Base-by-base conservation (phyloP, 2,329 filamentous ascomycete genomes). In the Fusarium verrucosum region DNA sequence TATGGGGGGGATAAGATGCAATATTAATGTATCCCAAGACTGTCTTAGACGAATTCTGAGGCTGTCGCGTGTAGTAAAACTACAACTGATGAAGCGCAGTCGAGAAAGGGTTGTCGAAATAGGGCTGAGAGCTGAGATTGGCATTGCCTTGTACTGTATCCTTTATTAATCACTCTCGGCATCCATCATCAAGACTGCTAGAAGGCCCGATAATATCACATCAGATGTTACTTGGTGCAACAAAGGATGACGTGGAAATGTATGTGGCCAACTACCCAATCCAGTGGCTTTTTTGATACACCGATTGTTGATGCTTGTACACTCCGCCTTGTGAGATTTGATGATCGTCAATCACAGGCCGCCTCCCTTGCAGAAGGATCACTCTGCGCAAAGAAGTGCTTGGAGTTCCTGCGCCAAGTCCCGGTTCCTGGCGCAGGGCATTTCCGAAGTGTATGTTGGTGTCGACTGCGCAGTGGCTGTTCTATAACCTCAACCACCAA, bases 401-500 rank as follows among this genome's bases (percentile, higher is more conserved):
- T 7, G 8, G 4, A 8, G 47, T n/a, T 11, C 30, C 10, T 37
- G 25, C 14, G 25, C n/a, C 17, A 26, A 11, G 14, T 20, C 11
- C 20, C 32, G 36, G 28, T 52, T 38, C 23, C 47, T 20, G 8
- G 14, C 30, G 25, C 28, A 16, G 36, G 46, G 17, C 16, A 46
- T 22, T 46, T 22, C 22, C 36, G 26, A 38, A 28, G 35, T 40
- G 35, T 9, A 6, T n/a, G 16, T 5, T 42, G 47, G 41, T 44
- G 43, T 32, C 14, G n/a, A 22, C 10, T 19, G 36, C 11, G 44
- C 20, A 32, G 7, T 47, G 30, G 19, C 22, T 38, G 3, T 20
- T 13, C 14, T 16, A 26, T 25, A 26, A 10, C 38, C 38, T 71
- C 62, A 70, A 36, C 53, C 59, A 32, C 41, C 56, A 33, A 47